Evolutionary conservation across 2,329 filamentous ascomycete genomes (phyloP).

Genomic region (Lasiodiplodia sp.): DNA sequence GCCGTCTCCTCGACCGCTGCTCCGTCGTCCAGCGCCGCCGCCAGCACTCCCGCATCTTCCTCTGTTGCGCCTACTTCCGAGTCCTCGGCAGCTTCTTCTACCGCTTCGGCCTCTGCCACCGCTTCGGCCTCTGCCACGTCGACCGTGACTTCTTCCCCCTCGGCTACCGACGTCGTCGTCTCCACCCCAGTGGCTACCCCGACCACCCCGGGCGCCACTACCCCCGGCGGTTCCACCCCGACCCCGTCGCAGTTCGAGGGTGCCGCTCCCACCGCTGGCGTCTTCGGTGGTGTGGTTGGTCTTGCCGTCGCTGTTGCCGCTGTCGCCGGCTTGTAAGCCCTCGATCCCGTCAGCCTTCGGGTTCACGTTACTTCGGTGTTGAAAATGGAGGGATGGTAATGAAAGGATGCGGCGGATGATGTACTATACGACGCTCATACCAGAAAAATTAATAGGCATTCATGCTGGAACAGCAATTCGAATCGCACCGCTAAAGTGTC

Average conservation of each 20-base stretch:
- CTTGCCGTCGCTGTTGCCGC: slow-evolving; percentile 21
- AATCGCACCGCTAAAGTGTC: not conserved
- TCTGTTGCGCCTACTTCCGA: slow-evolving; percentile 10
- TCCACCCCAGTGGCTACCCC: slow-evolving; percentile 32
- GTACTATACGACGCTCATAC: slow-evolving; percentile 3
- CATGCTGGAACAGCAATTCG: not conserved
- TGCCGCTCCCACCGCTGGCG: slow-evolving; percentile 37
- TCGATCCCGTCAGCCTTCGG: not conserved
- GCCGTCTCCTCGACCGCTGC: slow-evolving; percentile 29
- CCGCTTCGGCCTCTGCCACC: slow-evolving; percentile 27
- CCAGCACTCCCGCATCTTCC: slow-evolving; percentile 11
- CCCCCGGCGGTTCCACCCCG: slow-evolving; percentile 30
- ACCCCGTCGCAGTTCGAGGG: slow-evolving; percentile 43
- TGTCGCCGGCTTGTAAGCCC: slow-evolving; percentile 11
- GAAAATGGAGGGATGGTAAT: slow-evolving; percentile 5
- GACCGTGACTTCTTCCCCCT: slow-evolving; percentile 9
- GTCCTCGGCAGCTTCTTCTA: slow-evolving; percentile 25
- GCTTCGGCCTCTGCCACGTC: slow-evolving; percentile 11
- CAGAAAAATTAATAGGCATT: slow-evolving; percentile 20
- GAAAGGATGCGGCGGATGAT: not conserved
- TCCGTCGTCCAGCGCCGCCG: slow-evolving; percentile 33
- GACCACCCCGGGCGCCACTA: slow-evolving; percentile 21
- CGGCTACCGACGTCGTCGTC: slow-evolving; percentile 20
- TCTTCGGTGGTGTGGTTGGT: slow-evolving; percentile 16
- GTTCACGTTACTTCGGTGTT: not conserved